phyloP scores from a whole-genome alignment of 2,329 filamentous ascomycete species.

The Exserohilum rostratum region DNA sequence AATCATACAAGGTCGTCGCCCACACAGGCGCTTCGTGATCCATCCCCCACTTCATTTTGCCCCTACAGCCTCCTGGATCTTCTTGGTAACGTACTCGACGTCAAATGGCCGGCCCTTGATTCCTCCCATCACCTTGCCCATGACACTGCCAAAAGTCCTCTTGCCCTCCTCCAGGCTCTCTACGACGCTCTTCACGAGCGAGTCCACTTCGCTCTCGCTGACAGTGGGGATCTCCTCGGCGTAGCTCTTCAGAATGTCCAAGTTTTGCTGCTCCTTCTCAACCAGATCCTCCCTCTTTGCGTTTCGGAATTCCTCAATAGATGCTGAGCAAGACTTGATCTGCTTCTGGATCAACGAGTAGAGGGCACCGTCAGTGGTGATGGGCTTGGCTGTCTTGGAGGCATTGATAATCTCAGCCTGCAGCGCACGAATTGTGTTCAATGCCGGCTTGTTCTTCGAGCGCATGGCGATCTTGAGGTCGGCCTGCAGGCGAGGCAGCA shows the following conservation, averaged over 20 bases:
- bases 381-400: constrained; percentile 73
- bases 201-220: constrained; percentile 63
- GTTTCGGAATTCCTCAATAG: constrained; percentile 66
- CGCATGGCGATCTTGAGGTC: constrained; percentile 58
- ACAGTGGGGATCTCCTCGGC: constrained; percentile 64
- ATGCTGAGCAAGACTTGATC: constrained; percentile 62
- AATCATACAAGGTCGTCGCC: constrained; percentile 4
- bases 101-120: constrained; percentile 70
- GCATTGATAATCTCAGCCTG: constrained; percentile 75
- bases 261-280: constrained; percentile 71
- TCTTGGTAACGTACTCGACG: constrained; percentile 63
- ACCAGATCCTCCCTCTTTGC: constrained; percentile 72
- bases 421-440: constrained; percentile 71
- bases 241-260: constrained; percentile 70
- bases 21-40: background rate
- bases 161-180: constrained; percentile 58
- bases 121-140: constrained; percentile 63
- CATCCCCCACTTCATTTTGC: constrained; percentile 21
- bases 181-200: constrained; percentile 60
- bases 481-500: constrained; percentile 53
- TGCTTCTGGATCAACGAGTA: constrained; percentile 71
- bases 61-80: constrained; percentile 59
- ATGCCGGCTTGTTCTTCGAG: constrained; percentile 61
- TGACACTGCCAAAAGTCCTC: constrained; percentile 63
- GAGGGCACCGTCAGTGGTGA: constrained; percentile 72